Base-by-base conservation (phyloP, 2,329 filamentous ascomycete genomes). In the Exophiala mesophila region DNA sequence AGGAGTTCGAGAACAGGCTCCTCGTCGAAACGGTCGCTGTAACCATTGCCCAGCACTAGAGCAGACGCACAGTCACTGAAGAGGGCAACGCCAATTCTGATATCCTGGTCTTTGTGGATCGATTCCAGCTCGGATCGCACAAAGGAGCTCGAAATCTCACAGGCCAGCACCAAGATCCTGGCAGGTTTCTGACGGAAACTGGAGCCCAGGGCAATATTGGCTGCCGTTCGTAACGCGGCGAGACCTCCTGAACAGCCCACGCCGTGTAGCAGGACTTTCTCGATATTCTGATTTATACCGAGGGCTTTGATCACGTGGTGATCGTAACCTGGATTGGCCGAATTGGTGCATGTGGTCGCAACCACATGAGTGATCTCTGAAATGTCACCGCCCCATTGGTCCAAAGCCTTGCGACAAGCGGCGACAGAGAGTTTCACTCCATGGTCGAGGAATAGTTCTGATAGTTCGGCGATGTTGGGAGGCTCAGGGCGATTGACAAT, bases 21-120 rank as follows among this genome's bases (percentile, higher is more conserved):
- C 37, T 63, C 60, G 17, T 56, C 45, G 20, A 39, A 48, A n/a
- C 52, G 50, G 36, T 52, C 44, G 20, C 48, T 52, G 39, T 84
- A 64, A 1, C 72, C 73, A 55, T 86, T 86, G 56, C 77, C 80
- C 23, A 86, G 57, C 1, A 86, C 66, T 19, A 77, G 61, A 0
- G 81, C 77, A 43, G 80, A 80, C n/a, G 78, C 82, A 50, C 78
- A 84, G 59, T 86, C 82, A 15, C 80, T 83, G 59, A 86, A 86
- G 2, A 86, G 63, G 10, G 75, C 76, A 1, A 78, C 69, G 2
- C 80, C 82, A 53, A 86, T 83, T 21, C 80, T 70, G 8, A 79
- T 75, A 46, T 82, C 70, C 52, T 82, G 74, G 12, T 68, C 55
- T 52, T 76, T 67, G 47, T 78, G 57, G 57, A 83, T 74, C 58